Evolutionary conservation across 1,139 yeast species (phyloP), one percentile per base, ranked within the genome.

Genomic region (Magnusiomyces fungicola): DNA sequence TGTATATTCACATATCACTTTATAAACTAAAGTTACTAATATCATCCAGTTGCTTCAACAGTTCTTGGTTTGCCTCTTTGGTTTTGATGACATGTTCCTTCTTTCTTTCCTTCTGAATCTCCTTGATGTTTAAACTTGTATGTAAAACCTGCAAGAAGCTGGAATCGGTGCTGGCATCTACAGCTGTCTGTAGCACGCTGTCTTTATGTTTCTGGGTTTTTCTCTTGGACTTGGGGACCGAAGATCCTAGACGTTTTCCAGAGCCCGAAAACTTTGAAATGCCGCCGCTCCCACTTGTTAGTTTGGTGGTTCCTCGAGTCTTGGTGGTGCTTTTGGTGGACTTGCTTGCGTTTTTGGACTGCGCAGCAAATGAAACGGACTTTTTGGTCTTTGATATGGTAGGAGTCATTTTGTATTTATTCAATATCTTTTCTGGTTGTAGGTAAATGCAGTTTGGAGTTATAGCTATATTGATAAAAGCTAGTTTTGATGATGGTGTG

Each of bases 121-220:
- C 46, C 47, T 67, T 65, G 52, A 9, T 16, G n/a, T 34, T 34
- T 72, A 66, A 55, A 79, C 89, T 29, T 69, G 69, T 51, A 69
- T 62, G 48, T 64, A 67, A 49, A 69, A 74, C 36, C 34, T 24
- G 7, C 12, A 47, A 18, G 50, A 38, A 18, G 48, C 46, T 33
- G 41, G 27, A 7, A 4, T 34, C 23, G 23, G 19, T 18, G 6
- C 23, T 18, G 3, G 38, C 38, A 44, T 56, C 58, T 16, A 56
- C 50, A 32, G 46, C 42, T 12, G 45, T 42, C 21, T 48, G 43
- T 33, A 53, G 43, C 29, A 46, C 54, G 19, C 48, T 40, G 48
- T 56, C 56, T 34, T 50, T 51, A 43, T 41, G 27, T 36, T 49
- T 51, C 14, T 43, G 47, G n/a, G 39, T 42, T 27, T 36, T 33